Base-by-base conservation (phyloP, 257 asterid genomes). In the Rehmannia glutinosa region DNA sequence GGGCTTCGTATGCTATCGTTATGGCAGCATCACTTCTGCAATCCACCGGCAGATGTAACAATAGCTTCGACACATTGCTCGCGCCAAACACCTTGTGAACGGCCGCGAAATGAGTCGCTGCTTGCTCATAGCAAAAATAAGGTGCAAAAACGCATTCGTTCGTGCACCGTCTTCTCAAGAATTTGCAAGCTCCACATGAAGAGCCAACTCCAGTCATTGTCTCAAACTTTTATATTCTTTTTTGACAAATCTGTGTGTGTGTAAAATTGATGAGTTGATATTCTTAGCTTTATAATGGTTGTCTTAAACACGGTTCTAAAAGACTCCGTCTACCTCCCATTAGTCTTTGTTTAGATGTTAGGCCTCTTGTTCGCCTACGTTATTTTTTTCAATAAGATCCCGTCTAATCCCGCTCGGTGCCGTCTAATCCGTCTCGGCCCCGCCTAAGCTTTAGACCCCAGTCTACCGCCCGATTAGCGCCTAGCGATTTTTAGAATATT, bases 171-270 rank as follows among this genome's bases (percentile, higher is more conserved):
- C 94, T 80, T 56, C 96, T 80, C 73, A 88, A 63, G 77, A 88
- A 88, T 66, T 83, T 88, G 79, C 96, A 86, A 13, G 96, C 94
- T 72, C 91, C 91, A 46, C 96, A 88, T 0, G 96, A 80, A 55
- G 94, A 77, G 35, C 89, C 78, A 43, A 73, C 71, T 50, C 89
- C 87, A 10, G 82, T 74, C 96, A 82, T 82, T 75, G 16, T 35
- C 64, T 53, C 38, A 35, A 30, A 36, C 61, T 63, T 53, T 63
- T 35, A 0, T 30, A 15, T 27, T 54, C 12, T 43, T 24, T 24
- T 59, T 6, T 28, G 3, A 20, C 72, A 27, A 41, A 53, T 15
- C 15, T 62, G 36, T 38, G 12, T 28, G 38, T 59, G 62, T 43
- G 66, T 33, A 46, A 25, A 57, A 28, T 56, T 46, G 19, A 38